Evolutionary conservation across 2,329 filamentous ascomycete genomes (phyloP).

Genomic region (Pseudogymnoascus sp.): DNA sequence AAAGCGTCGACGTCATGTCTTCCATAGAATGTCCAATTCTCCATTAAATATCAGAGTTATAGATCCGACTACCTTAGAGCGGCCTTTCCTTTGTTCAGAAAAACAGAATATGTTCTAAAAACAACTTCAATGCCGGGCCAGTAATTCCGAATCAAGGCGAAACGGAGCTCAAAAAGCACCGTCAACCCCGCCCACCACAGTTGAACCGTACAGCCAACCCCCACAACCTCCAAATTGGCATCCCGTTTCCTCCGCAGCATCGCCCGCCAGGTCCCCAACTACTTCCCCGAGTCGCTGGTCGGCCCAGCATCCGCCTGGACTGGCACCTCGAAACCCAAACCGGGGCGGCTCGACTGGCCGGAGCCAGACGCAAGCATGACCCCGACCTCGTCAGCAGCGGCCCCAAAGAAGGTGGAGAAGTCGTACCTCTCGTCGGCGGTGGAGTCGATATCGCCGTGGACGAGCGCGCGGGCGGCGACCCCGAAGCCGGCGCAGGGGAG

Average conservation of each 20-base stretch:
- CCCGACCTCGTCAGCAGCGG: slow-evolving; percentile 23
- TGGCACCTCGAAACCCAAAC: slow-evolving; percentile 5
- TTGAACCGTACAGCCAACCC: background rate
- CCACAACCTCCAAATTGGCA: slow-evolving; percentile 9
- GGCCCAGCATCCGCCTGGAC: background rate
- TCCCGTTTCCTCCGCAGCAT: slow-evolving; percentile 2
- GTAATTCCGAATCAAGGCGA: background rate
- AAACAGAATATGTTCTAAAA: background rate
- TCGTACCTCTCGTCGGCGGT: slow-evolving; percentile 56
- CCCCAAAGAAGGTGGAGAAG: slow-evolving; percentile 50
- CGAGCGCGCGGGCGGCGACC: slow-evolving; percentile 42
- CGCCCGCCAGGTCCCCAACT: background rate
- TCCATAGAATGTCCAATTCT: background rate
- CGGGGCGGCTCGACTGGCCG: slow-evolving; percentile 25
- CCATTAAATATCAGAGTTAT: background rate
- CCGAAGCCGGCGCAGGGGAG: slow-evolving; percentile 40
- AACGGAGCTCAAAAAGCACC: background rate
- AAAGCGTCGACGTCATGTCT: slow-evolving; percentile 6
- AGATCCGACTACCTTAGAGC: background rate
- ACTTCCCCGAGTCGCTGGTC: background rate
- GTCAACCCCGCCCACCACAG: background rate
- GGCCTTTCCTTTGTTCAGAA: background rate
- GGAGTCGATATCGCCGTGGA: slow-evolving; percentile 58
- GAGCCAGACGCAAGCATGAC: slow-evolving; percentile 23
- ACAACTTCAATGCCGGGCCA: background rate